phyloP scores from a whole-genome alignment of 169 alveolate genomes.

The Cryptosporidium viatorum region DNA sequence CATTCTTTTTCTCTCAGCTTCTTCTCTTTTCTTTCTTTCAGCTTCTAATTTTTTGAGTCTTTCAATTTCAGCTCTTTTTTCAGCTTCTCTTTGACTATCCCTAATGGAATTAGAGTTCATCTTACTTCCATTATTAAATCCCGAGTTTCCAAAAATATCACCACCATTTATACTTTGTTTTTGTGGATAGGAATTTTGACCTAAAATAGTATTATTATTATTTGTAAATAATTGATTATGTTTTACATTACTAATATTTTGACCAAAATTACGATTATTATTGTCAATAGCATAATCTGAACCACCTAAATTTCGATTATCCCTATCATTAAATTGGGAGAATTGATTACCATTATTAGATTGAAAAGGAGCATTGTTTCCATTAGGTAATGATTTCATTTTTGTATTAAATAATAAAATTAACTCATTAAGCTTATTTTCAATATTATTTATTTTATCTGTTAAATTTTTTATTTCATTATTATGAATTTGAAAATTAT shows the following conservation, averaged over 20 bases:
- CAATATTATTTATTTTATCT: constrained; percentile 30
- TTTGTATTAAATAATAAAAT: constrained; percentile 18
- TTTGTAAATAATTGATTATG: constrained; percentile 18
- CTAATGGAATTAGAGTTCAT: constrained; percentile 1
- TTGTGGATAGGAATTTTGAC: neutral
- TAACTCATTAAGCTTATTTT: constrained; percentile 38
- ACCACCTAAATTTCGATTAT: neutral
- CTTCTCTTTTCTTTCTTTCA: constrained; percentile 61
- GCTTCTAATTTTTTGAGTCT: constrained; percentile 54
- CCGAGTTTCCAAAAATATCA: neutral
- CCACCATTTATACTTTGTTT: neutral
- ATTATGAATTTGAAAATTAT: constrained; percentile 12
- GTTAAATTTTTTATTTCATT: constrained; percentile 16
- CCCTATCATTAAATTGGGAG: neutral
- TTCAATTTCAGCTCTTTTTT: constrained; percentile 55
- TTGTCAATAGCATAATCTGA: neutral
- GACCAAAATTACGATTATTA: neutral
- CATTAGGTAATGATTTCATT: neutral
- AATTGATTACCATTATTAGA: neutral
- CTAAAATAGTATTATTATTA: neutral
- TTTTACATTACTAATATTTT: neutral
- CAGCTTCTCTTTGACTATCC: constrained; percentile 59
- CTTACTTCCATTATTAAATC: neutral
- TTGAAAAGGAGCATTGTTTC: neutral
- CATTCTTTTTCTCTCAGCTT: constrained; percentile 52